These are phyloP conservation scores for Cladochytrium replicatum DNA, from an alignment of 192 early-diverging fungal species.

Conservation along the genomic window DNA sequence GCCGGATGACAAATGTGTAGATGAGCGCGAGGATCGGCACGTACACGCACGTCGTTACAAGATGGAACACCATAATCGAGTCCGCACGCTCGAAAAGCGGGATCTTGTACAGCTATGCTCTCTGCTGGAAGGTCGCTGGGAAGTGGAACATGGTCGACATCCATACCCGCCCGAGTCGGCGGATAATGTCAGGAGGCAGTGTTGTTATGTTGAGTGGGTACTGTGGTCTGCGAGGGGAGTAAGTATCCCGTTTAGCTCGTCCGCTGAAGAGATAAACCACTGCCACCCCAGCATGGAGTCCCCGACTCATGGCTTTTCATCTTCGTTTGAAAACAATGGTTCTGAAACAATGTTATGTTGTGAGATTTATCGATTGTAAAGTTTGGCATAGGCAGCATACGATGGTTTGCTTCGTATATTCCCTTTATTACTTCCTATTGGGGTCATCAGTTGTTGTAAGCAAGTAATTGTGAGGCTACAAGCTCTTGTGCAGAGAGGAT, in stretches of 20 bases:
- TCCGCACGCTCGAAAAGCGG: neutral
- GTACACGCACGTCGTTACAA: conserved; percentile 20
- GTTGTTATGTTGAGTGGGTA: neutral
- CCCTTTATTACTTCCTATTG: conserved; percentile 31
- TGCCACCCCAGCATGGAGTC: conserved; percentile 20
- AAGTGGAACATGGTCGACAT: conserved; percentile 13
- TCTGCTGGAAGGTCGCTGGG: conserved; percentile 1
- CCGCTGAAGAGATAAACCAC: no score
- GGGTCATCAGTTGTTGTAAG: no score
- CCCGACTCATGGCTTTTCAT: conserved; percentile 14
- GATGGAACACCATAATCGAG: conserved; percentile 23
- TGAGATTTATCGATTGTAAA: no score
- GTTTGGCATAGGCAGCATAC: conserved; percentile 15
- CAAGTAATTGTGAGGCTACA: no score
- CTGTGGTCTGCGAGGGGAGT: conserved; percentile 1
- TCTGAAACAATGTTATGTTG: neutral
- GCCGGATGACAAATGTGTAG: conserved; percentile 20
- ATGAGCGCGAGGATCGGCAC: conserved; percentile 4
- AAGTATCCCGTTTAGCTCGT: no score
- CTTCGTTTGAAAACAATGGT: conserved; percentile 14
- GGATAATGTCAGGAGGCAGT: conserved; percentile 1
- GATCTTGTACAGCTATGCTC: conserved; percentile 1
- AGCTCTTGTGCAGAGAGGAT: no score
- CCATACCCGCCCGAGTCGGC: conserved; percentile 3
- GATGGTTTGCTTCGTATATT: conserved; percentile 23